Evolutionary conservation across 83 land plant genomes (phyloP).

Genomic region (Diphasiastrum complanatum): DNA sequence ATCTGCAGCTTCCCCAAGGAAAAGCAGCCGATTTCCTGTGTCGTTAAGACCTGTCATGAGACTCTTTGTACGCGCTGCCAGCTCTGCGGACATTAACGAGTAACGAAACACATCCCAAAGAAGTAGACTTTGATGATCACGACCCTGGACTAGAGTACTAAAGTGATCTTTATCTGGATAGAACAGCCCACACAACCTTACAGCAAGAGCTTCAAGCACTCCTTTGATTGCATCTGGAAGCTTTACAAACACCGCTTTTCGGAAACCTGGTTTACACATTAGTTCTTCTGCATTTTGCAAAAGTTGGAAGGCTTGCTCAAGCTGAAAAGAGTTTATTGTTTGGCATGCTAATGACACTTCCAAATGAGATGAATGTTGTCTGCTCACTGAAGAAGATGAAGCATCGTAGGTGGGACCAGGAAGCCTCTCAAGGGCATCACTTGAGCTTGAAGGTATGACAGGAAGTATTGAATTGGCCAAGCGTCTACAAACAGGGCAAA

Average conservation of each 20-base stretch:
- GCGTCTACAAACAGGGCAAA: conserved; percentile 88
- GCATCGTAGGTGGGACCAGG: no score
- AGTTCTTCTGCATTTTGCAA: conserved; percentile 50
- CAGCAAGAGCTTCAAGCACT: conserved; percentile 46
- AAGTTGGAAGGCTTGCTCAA: conserved; percentile 53
- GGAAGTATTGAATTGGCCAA: conserved; percentile 87
- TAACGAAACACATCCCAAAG: conserved; percentile 90
- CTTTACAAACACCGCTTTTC: conserved; percentile 35
- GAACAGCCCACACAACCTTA: conserved; percentile 44
- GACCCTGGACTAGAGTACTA: conserved; percentile 24
- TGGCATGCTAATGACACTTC: no score
- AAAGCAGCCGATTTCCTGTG: conserved; percentile 27
- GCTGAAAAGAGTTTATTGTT: conserved; percentile 6
- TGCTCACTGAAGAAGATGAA: no score
- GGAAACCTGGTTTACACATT: conserved; percentile 36
- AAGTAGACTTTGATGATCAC: conserved; percentile 55
- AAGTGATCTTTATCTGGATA: conserved; percentile 36
- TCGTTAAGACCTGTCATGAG: conserved; percentile 19
- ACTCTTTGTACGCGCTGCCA: conserved; percentile 58
- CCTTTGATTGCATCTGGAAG: conserved; percentile 24
- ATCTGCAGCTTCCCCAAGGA: conserved; percentile 45
- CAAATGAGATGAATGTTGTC: no score
- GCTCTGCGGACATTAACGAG: conserved; percentile 72
- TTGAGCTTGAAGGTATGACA: conserved; percentile 25
- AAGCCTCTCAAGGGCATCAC: no score